Evolutionary conservation across 176 grass and related monocot species (phyloP).

Genomic region (Coix lacrymajobi): DNA sequence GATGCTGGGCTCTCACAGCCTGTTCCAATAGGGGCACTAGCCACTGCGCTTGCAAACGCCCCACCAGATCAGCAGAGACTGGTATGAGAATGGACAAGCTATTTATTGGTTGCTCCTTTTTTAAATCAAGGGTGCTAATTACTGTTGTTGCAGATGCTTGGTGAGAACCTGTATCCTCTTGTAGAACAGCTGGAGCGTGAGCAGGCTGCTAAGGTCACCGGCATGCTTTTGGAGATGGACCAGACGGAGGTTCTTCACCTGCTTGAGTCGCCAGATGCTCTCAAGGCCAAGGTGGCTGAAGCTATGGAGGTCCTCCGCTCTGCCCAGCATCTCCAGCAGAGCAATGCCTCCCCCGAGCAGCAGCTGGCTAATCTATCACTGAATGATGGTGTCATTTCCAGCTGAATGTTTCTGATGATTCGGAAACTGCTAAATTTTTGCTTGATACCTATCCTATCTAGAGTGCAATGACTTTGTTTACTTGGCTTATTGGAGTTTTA

Average conservation of each 20-base stretch:
- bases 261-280: conserved; percentile 77
- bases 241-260: conserved; percentile 89
- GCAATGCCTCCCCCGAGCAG: conserved; percentile 45
- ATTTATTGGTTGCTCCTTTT: neutral
- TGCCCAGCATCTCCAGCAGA: conserved; percentile 60
- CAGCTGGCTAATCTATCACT: conserved; percentile 62
- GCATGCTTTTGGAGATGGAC: conserved; percentile 99
- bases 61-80: conserved; percentile 74
- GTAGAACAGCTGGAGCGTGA: conserved; percentile 89
- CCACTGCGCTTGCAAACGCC: conserved; percentile 80
- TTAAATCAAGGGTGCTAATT: neutral
- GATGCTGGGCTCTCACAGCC: conserved; percentile 46
- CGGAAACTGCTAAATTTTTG: conserved; percentile 14
- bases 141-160: conserved; percentile 65
- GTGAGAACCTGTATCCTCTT: conserved; percentile 91
- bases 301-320: conserved; percentile 77
- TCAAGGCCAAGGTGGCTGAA: conserved; percentile 86
- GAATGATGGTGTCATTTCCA: conserved; percentile 50
- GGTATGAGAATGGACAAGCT: conserved; percentile 11
- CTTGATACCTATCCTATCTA: conserved; percentile 24
- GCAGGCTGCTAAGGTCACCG: conserved; percentile 83
- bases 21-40: conserved; percentile 58
- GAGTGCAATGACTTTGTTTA: conserved; percentile 34
- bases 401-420: conserved; percentile 14
- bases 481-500: conserved; percentile 33